Evolutionary conservation across 169 alveolate species (phyloP).

Genomic region (Cryptosporidium meleagridis): DNA sequence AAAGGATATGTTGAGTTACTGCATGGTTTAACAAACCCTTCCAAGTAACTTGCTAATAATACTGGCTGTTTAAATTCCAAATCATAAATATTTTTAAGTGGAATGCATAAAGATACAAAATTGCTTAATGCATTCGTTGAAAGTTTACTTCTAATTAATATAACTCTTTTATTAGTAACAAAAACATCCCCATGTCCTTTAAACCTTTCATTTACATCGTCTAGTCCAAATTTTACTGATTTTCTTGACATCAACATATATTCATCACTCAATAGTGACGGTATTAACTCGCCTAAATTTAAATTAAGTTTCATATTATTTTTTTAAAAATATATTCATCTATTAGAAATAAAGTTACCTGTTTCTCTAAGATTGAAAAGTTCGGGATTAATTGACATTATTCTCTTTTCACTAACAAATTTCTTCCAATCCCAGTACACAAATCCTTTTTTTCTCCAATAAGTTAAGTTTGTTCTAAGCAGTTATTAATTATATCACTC

Average conservation of each 20-base stretch:
- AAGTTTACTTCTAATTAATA: constrained; percentile 18
- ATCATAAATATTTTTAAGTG: constrained; percentile 21
- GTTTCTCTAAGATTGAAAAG: constrained; percentile 45
- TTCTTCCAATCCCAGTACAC: not conserved
- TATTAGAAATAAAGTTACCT: not conserved
- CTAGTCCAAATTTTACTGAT: constrained; percentile 36
- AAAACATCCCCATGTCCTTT: constrained; percentile 42
- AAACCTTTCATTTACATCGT: constrained; percentile 40
- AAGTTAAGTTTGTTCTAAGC: not conserved
- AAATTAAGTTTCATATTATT: not conserved
- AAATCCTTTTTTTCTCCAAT: not conserved
- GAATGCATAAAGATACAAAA: constrained; percentile 45
- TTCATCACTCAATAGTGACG: constrained; percentile 19
- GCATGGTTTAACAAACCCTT: constrained; percentile 63
- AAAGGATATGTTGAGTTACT: constrained; percentile 29
- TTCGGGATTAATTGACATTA: constrained; percentile 51
- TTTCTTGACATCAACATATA: constrained; percentile 42
- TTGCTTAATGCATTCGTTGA: constrained; percentile 17
- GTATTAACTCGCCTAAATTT: constrained; percentile 35
- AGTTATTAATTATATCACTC: not conserved
- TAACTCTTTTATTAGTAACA: constrained; percentile 52
- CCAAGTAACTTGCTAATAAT: constrained; percentile 49
- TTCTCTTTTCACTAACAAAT: not conserved
- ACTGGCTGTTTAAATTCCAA: constrained; percentile 60
- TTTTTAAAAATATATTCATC: not conserved